Conservation (phyloP, 1,284 basidiomycete species). For the Bjerkandera adusta region DNA sequence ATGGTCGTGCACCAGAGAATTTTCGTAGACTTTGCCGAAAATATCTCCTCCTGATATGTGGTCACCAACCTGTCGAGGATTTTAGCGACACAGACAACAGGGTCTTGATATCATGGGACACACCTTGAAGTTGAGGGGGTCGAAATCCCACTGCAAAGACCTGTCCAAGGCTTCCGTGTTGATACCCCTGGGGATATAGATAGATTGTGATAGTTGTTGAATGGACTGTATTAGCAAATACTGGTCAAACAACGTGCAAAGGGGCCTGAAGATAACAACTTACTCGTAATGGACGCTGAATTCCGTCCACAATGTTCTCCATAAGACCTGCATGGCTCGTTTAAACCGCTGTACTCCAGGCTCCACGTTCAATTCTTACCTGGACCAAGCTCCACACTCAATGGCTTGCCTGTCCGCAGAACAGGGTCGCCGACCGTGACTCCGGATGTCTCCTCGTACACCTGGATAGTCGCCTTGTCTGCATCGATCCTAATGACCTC, state of each 20-base stretch:
- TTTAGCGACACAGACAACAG: too few relatives aligned
- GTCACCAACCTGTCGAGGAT: constrained; percentile 73
- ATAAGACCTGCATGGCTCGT: constrained; percentile 73
- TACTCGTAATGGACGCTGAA: constrained; percentile 87
- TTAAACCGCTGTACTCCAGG: background rate
- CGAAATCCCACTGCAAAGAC: constrained; percentile 93
- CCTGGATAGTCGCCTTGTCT: constrained; percentile 98
- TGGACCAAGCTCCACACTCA: constrained; percentile 96
- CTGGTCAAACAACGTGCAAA: constrained; percentile 16
- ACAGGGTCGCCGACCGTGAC: constrained; percentile 99
- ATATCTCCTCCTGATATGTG: constrained; percentile 97
- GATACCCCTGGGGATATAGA: constrained; percentile 98
- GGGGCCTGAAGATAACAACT: constrained; percentile 28
- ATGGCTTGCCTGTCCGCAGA: constrained; percentile 93
- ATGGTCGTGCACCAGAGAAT: constrained; percentile 94
- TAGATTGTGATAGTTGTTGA: constrained; percentile 94
- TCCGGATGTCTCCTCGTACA: constrained; percentile 99
- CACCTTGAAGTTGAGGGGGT: constrained; percentile 80
- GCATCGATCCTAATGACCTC: constrained; percentile 98
- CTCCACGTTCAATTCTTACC: constrained; percentile 47
- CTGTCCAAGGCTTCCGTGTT: constrained; percentile 96
- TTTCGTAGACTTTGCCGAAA: constrained; percentile 95
- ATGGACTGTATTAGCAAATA: constrained; percentile 62
- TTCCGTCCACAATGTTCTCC: constrained; percentile 98
- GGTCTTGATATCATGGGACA: constrained; percentile 14